Conservation (phyloP, 768 basidiomycete species). For the Ramaria sp. region DNA sequence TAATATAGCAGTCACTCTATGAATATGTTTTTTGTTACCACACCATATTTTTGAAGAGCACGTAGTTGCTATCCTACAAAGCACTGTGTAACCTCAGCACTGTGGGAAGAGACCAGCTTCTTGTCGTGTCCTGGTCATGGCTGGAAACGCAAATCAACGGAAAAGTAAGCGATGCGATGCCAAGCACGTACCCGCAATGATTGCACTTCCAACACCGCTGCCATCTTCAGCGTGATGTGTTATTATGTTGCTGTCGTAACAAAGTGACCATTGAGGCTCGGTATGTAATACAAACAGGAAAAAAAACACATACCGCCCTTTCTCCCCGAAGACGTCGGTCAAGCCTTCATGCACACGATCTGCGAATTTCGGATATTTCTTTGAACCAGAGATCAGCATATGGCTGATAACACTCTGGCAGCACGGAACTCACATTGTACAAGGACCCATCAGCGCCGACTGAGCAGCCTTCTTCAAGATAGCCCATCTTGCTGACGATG, state of each 20-base stretch:
- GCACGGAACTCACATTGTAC: conserved; percentile 62
- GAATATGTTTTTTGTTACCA: too few relatives aligned
- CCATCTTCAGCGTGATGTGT: conserved; percentile 86
- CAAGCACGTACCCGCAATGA: conserved; percentile 65
- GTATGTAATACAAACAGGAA: background rate
- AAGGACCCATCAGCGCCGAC: conserved; percentile 93
- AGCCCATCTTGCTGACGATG: conserved; percentile 90
- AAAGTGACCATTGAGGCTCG: background rate
- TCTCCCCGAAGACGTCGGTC: conserved; percentile 91
- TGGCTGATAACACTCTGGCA: background rate
- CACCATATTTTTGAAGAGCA: too few relatives aligned
- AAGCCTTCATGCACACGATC: conserved; percentile 89
- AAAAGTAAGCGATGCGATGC: background rate
- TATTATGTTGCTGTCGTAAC: conserved; percentile 44
- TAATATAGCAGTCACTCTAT: too few relatives aligned
- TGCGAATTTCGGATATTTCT: conserved; percentile 98
- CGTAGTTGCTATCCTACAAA: too few relatives aligned
- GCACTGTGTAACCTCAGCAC: conserved; percentile 24
- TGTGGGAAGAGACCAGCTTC: conserved; percentile 48
- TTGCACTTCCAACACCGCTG: conserved; percentile 91
- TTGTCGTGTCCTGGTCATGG: conserved; percentile 83
- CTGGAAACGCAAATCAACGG: conserved; percentile 26
- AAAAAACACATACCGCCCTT: conserved; percentile 61
- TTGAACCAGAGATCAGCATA: background rate
- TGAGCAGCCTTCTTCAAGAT: conserved; percentile 80